phyloP scores from a whole-genome alignment of 768 basidiomycete species.

The Pleurotus cornucopiae region DNA sequence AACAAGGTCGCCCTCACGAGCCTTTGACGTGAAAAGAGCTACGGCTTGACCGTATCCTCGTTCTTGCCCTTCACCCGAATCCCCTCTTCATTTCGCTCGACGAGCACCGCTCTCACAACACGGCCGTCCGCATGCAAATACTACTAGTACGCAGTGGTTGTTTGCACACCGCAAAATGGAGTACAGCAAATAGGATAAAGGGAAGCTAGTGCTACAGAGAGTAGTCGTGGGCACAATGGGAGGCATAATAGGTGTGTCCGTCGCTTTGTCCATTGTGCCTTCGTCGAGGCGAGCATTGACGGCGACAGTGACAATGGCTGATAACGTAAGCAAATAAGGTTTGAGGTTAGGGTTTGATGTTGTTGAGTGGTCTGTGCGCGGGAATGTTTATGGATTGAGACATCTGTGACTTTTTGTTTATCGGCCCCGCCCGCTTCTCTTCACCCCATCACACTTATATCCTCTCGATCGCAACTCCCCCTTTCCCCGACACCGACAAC shows the following conservation, averaged over 20 bases:
- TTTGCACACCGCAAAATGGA: neutral
- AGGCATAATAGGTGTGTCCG: too few relatives aligned
- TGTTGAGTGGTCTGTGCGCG: constrained; percentile 48
- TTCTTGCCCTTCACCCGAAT: neutral
- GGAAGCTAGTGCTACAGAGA: neutral
- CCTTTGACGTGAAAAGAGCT: constrained; percentile 6
- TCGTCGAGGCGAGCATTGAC: constrained; percentile 1
- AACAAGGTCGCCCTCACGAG: constrained; percentile 1
- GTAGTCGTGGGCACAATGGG: neutral
- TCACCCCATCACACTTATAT: constrained; percentile 41
- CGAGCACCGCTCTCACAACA: neutral
- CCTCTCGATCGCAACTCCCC: constrained; percentile 40
- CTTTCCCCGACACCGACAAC: constrained; percentile 20
- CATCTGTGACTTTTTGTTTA: constrained; percentile 13
- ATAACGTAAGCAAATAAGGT: constrained; percentile 5
- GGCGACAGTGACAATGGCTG: neutral
- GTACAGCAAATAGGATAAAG: neutral
- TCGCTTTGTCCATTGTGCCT: constrained; percentile 4
- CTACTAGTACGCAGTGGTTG: too few relatives aligned
- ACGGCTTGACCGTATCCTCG: neutral
- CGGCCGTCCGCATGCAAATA: too few relatives aligned
- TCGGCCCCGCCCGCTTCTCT: constrained; percentile 40
- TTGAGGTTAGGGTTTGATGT: constrained; percentile 10
- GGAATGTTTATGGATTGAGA: constrained; percentile 19
- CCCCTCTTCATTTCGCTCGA: neutral